Base-by-base conservation (phyloP, 345 rosid genomes). In the Salix arbutifolia region DNA sequence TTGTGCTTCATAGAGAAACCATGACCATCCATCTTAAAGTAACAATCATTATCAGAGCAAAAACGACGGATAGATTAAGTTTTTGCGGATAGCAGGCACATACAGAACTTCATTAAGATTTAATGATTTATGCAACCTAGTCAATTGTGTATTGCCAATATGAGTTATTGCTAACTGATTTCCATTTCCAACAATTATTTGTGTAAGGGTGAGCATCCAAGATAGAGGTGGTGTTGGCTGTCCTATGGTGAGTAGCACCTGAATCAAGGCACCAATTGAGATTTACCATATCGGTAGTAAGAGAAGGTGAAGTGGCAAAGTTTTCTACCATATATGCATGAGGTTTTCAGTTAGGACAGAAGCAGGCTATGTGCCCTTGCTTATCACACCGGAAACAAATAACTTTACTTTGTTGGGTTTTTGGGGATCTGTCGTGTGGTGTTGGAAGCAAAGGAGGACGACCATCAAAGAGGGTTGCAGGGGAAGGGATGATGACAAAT, bases 401-500 rank as follows among this genome's bases (percentile, higher is more conserved):
- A 0, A 52, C n/a, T 35, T 5, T 5, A 35, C 18, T 18, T 10
- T 1, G 3, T 19, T 52, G 10, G 58, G 9, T 52, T 0, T 52
- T 18, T 18, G 3, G 2, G 3, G 2, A 6, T 52, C 0, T 18
- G 4, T 0, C 1, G 0, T 0, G 10, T 1, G 9, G 58, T 5
- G 58, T 52, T 52, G 58, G 23, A 52, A 52, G 58, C 0, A 52
- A 1, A 18, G 23, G 10, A 52, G 58, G 58, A 3, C 3, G n/a
- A 2, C 23, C 23, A 52, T 50, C 10, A 6, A 1, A 52, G 9
- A 52, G 58, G 0, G 10, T 52, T 18, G 10, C 0, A 52, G 58
- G 8, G 2, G n/a, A 50, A 17, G n/a, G 0, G n/a, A 6, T 50
- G 8, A 18, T 0, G 1, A 0, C 1, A 18, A 0, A 18, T 52